Percentiles rank a stretch among this genome's conserved stretches.
phyloP scores from a whole-genome alignment of 306 rosid genomes.

The Acacia confusa region DNA sequence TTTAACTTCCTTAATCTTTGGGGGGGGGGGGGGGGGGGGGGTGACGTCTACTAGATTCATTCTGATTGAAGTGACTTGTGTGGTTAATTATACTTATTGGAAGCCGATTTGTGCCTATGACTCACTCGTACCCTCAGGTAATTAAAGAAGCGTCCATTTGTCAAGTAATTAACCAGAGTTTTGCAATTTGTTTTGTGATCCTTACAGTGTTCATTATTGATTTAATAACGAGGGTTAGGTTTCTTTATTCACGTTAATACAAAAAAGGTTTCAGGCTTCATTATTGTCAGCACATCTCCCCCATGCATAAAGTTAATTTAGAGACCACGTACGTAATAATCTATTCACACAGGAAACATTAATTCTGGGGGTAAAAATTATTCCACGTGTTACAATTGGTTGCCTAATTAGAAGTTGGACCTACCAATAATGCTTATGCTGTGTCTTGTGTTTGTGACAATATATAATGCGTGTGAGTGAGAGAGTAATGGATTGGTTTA shows the following conservation, averaged over 20 bases:
- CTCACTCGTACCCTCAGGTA: neutral
- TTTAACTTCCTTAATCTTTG: no score
- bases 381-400: neutral
- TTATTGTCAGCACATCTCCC: neutral
- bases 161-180: conserved; percentile 14
- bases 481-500: neutral
- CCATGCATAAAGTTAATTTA: neutral
- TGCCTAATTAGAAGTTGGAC: neutral
- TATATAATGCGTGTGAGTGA: neutral
- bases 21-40: no score
- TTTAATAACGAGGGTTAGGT: no score
- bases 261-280: neutral
- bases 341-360: neutral
- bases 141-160: conserved; percentile 29
- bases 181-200: neutral
- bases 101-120: conserved; percentile 8
- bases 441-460: neutral
- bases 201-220: neutral
- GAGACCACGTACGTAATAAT: neutral
- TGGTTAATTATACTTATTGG: neutral
- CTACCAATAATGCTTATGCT: neutral
- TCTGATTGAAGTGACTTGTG: conserved; percentile 13
- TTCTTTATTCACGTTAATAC: neutral
- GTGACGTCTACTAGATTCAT: no score
- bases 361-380: neutral